Evolutionary conservation across 2,329 filamentous ascomycete species (phyloP), one percentile per base, ranked within the genome.

Genomic region (Arthrobotrys entomopaga): DNA sequence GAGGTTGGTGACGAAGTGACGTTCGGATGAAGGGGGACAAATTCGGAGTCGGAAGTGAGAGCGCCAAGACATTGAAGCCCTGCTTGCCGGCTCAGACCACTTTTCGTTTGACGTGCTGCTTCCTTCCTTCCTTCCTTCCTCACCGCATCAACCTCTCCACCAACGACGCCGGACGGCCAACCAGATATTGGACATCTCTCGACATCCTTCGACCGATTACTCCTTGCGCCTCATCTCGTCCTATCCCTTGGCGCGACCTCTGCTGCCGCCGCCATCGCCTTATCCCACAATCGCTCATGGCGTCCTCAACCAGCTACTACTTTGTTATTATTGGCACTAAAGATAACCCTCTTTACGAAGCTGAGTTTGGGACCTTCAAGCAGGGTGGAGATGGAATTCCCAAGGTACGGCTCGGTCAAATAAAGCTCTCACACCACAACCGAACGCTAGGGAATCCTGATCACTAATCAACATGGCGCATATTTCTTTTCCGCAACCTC

Each of bases 311-410:
- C 13, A 75, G 71, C 74, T 99, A 98, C 86, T 97, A 97, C 85
- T 98, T 99, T 83, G 91, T 91, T 80, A 97, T 99, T 78, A 88
- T 99, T 82, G 95, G 93, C 80, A 96, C 93, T 20, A 91, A 92
- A 79, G 95, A 99, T 84, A 96, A 94, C 81, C 94, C 95, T 38
- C 87, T 99, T 78, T 99, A 98, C 84, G 94, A 96, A 83, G 88
- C 96, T 82, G 93, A 97, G 81, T 99, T 99, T 81, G 95, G 95
- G 79, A 97, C 94, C 43, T 96, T 92, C 46, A 97, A 97, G 82
- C 90, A 93, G 79, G 93, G 94, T 83, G 94, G 94, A 81, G 95
- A 98, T 85, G 95, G 95, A 78, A 86, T 93, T 81, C 87, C 94
- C 75, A 91, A 91, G 58, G 77, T 79, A 76, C 52, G 64, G 49